Evolutionary conservation across 1,284 basidiomycete genomes (phyloP).

Genomic region (Spongispora temasekensis): DNA sequence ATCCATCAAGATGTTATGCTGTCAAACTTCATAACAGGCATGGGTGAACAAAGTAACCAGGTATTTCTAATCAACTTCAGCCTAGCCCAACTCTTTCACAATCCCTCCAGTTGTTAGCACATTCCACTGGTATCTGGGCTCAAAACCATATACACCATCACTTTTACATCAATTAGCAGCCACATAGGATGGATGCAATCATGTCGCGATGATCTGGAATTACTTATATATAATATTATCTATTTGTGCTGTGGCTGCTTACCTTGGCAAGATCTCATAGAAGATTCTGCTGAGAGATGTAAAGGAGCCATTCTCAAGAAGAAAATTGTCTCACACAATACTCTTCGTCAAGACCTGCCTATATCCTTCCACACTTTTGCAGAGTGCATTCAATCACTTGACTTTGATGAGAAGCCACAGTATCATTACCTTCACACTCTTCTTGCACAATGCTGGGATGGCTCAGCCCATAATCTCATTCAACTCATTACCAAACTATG

Average conservation of each 20-base stretch:
- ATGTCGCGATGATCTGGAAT: constrained; percentile 94
- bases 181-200: constrained; percentile 98
- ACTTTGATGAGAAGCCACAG: constrained; percentile 98
- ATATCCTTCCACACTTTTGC: constrained; percentile 96
- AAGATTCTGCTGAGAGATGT: constrained; percentile 99
- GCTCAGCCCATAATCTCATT: too few relatives aligned
- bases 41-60: constrained; percentile 99
- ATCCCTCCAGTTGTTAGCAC: constrained; percentile 99
- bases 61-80: constrained; percentile 99
- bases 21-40: constrained; percentile 99
- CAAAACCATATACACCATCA: constrained; percentile 98
- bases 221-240: constrained; percentile 96
- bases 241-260: constrained; percentile 97
- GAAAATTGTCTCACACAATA: constrained; percentile 99
- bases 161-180: constrained; percentile 99
- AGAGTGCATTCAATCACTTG: constrained; percentile 59
- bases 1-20: constrained; percentile 99
- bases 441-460: too few relatives aligned
- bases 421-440: constrained; percentile 97
- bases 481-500: too few relatives aligned
- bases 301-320: constrained; percentile 99
- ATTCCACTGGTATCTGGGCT: constrained; percentile 99
- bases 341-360: constrained; percentile 95
- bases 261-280: constrained; percentile 98
- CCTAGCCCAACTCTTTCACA: constrained; percentile 98